These are phyloP conservation scores for Piedraia hortae DNA, from an alignment of 2,329 filamentous ascomycete genomes.

Conservation along the genomic window DNA sequence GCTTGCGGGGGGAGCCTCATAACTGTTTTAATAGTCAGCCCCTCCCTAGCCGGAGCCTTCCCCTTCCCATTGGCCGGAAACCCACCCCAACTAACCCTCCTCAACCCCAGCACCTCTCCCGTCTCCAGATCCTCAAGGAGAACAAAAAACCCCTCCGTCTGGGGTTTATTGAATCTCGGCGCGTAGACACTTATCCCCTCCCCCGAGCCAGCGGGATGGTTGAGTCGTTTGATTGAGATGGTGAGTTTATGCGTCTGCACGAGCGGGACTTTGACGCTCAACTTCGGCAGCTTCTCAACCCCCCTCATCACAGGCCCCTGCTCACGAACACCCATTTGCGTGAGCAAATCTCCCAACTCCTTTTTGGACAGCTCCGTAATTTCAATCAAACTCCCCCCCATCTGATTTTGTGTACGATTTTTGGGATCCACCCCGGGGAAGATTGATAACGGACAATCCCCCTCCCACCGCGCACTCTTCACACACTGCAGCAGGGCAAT, in stretches of 20 bases:
- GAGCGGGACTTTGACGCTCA: slow-evolving; percentile 33
- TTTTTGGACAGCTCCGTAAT: slow-evolving; percentile 12
- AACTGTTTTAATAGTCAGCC: slow-evolving; percentile 21
- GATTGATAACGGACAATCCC: slow-evolving; percentile 51
- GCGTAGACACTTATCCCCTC: slow-evolving; percentile 38
- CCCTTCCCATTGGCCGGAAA: slow-evolving; percentile 11
- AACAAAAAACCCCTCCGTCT: slow-evolving; percentile 83
- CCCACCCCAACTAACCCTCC: slow-evolving; percentile 58
- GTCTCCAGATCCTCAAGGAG: slow-evolving; percentile 37
- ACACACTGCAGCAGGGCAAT: slow-evolving; percentile 69
- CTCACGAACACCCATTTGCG: slow-evolving; percentile 24
- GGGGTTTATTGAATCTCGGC: slow-evolving; percentile 74
- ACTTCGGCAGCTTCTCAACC: slow-evolving; percentile 36
- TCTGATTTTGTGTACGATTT: slow-evolving; percentile 9
- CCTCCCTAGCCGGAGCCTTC: slow-evolving; percentile 2
- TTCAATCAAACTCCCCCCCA: too few species aligned
- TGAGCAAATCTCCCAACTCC: slow-evolving; percentile 15
- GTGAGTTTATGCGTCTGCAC: slow-evolving; percentile 35
- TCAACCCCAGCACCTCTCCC: slow-evolving; percentile 64
- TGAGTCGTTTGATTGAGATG: slow-evolving; percentile 36
- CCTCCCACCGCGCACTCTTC: slow-evolving; percentile 78
- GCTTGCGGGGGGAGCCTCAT: slow-evolving; percentile 36
- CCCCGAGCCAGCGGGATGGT: slow-evolving; percentile 15
- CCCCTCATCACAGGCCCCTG: slow-evolving; percentile 29
- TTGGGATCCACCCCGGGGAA: slow-evolving; percentile 38